These are phyloP conservation scores for Amylostereum chailletii DNA, from an alignment of 1,284 basidiomycete species.

Conservation along the genomic window DNA sequence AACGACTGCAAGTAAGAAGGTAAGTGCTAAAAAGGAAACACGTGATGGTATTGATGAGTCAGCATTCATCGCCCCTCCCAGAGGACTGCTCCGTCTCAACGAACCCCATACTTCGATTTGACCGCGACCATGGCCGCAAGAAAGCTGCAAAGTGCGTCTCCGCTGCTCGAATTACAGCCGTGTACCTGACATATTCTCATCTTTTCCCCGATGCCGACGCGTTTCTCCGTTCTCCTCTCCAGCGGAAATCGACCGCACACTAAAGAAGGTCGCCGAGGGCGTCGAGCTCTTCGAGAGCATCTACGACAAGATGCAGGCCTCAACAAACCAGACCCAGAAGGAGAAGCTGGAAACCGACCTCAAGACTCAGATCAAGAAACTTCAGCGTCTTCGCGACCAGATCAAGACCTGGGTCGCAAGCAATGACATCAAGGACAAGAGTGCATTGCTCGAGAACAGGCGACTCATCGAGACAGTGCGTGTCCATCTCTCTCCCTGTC, in stretches of 20 bases:
- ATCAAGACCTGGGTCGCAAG: conserved; percentile 99
- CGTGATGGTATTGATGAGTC: neutral
- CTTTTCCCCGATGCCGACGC: neutral
- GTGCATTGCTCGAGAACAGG: conserved; percentile 85
- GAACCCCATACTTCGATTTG: conserved; percentile 5
- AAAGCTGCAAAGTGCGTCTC: conserved; percentile 67
- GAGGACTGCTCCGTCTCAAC: neutral
- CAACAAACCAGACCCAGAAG: conserved; percentile 92
- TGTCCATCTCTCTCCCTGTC: conserved; percentile 13
- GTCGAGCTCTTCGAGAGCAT: conserved; percentile 93
- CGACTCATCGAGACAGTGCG: conserved; percentile 96
- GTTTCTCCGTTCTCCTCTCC: conserved; percentile 4
- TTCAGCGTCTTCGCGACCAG: conserved; percentile 95
- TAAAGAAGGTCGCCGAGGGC: conserved; percentile 91
- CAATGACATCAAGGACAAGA: conserved; percentile 99
- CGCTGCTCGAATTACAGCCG: too few species aligned
- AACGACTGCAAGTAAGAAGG: too few species aligned
- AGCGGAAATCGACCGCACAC: conserved; percentile 95
- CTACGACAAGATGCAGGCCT: conserved; percentile 94
- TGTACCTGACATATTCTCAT: neutral
- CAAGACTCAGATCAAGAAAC: conserved; percentile 98
- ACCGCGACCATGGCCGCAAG: conserved; percentile 61
- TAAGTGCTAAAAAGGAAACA: too few species aligned
- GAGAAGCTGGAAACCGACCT: conserved; percentile 93
- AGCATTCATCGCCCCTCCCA: neutral